Evolutionary conservation across 805 yeast species (phyloP), one percentile per base, ranked within the genome.

Genomic region (Candida ficus): DNA sequence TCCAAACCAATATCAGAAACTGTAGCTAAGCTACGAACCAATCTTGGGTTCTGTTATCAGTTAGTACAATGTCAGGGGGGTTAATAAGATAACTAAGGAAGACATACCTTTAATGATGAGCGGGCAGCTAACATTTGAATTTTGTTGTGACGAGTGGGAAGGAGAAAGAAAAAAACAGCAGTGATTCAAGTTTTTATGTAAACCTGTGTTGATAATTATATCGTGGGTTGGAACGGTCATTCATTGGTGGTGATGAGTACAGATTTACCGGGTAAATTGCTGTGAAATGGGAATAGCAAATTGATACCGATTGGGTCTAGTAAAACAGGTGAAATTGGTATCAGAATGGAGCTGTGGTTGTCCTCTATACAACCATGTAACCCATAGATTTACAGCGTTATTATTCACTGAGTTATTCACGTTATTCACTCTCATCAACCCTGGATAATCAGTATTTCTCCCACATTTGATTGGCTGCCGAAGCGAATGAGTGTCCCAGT

Each of bases 1-100:
- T 84, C 90, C 52, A 71, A 68, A 47, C 76, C 67, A 54, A 76
- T 50, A 30, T 50, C 51, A 42, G 70, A 50, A 38, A 60, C 65
- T 27, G 71, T 61, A 41, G 73, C 71, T 40, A 68, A 52, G 43
- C 70, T 63, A 55, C 73, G 68, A 37, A 52, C 45, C 38, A 50
- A 39, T 41, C 48, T 52, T 39, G 52, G 41, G 37, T 37, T 41
- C 43, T 40, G 8, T n/a, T 14, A 3, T 5, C 16, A 8, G 19
- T 30, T 30, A 30, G 21, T 19, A 30, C 33, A n/a, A n/a, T n/a
- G n/a, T n/a, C n/a, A n/a, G n/a, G n/a, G n/a, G n/a, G n/a, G n/a
- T n/a, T n/a, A n/a, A n/a, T n/a, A n/a, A n/a, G n/a, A n/a, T n/a
- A n/a, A 12, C 18, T 18, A 8, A 13, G 13, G 26, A 5, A 32